phyloP scores from a whole-genome alignment of 2,329 filamentous ascomycete species.

The Hypoxylon sp. region DNA sequence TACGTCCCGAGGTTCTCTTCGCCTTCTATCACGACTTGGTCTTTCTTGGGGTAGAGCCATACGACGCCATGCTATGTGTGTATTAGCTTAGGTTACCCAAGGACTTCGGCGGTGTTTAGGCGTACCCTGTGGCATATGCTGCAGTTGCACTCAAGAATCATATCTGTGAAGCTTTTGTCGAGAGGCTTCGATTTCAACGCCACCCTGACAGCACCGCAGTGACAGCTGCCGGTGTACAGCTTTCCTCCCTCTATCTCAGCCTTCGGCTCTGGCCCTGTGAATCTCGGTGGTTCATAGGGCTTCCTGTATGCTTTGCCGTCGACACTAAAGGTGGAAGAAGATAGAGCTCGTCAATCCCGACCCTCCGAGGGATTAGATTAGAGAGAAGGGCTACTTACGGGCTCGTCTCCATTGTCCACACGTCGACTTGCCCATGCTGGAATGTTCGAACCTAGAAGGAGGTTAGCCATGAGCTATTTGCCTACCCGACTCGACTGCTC shows the following conservation, averaged over 20 bases:
- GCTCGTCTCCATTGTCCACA: slow-evolving; percentile 55
- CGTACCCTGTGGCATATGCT: slow-evolving; percentile 61
- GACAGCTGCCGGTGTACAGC: slow-evolving; percentile 64
- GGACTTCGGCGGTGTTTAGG: neutral
- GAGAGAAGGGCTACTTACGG: slow-evolving; percentile 51
- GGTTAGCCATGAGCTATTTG: slow-evolving; percentile 23
- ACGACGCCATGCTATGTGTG: slow-evolving; percentile 55
- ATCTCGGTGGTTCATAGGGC: slow-evolving; percentile 54
- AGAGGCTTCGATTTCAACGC: slow-evolving; percentile 59
- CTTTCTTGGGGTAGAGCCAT: slow-evolving; percentile 59
- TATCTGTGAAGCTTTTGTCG: slow-evolving; percentile 53
- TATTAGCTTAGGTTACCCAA: slow-evolving; percentile 5
- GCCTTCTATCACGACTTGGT: slow-evolving; percentile 58
- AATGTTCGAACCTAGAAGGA: slow-evolving; percentile 56
- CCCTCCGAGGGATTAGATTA: neutral
- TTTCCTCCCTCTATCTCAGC: slow-evolving; percentile 54
- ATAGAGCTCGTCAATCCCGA: slow-evolving; percentile 1
- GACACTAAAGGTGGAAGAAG: slow-evolving; percentile 48
- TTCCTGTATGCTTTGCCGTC: slow-evolving; percentile 54
- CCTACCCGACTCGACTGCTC: neutral
- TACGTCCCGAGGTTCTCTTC: slow-evolving; percentile 57
- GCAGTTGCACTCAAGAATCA: slow-evolving; percentile 62
- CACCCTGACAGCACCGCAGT: slow-evolving; percentile 63
- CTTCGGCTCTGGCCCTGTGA: slow-evolving; percentile 58
- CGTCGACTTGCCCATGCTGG: slow-evolving; percentile 57